Evolutionary conservation across 345 rosid species (phyloP), one percentile per base, ranked within the genome.

Genomic region (Geranium rotundifolium): DNA sequence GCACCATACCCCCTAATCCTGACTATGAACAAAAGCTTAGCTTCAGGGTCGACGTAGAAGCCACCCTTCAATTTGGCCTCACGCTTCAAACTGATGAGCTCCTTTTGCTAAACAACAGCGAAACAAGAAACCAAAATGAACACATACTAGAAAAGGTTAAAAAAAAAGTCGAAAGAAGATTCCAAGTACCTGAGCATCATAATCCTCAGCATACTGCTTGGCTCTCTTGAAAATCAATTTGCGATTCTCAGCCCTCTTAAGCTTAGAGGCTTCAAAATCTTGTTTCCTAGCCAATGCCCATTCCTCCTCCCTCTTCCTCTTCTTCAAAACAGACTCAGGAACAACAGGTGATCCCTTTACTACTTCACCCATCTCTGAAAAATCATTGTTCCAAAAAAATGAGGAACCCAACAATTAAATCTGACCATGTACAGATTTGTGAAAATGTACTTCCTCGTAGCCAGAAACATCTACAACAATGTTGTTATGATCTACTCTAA

Each of bases 1-100:
- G 1, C 27, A 9, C 59, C 79, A 54, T 75, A 88, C 97, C 96
- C 95, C 63, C 84, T 90, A 23, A 89, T 91, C 52, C 98, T 82
- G 66, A 89, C 58, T 58, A 89, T 85, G 62, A 87, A 91, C 74
- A 91, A 39, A 2, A 87, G 87, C 75, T 87, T 91, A 13, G 96
- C 89, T 72, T 92, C 96, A 17, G 98, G 96, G 31, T 83, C 81
- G 16, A 89, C 98, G 77, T 92, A 92, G 69, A 89, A 92, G 1
- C 91, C 93, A 5, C 98, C 96, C 60, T 89, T 87, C 63, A 89
- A 69, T 71, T 84, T 89, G 0, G 98, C 98, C 75, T 86, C 92
- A 0, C 96, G 81, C 76, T 89, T 91, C 85, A 89, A 67, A 2
- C 17, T 29, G 59, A 89, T 83, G 65, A 87, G 64, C 68, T 89